Evolutionary conservation across 331 rosid species (phyloP).

Genomic region (Pyracantha coccinea): DNA sequence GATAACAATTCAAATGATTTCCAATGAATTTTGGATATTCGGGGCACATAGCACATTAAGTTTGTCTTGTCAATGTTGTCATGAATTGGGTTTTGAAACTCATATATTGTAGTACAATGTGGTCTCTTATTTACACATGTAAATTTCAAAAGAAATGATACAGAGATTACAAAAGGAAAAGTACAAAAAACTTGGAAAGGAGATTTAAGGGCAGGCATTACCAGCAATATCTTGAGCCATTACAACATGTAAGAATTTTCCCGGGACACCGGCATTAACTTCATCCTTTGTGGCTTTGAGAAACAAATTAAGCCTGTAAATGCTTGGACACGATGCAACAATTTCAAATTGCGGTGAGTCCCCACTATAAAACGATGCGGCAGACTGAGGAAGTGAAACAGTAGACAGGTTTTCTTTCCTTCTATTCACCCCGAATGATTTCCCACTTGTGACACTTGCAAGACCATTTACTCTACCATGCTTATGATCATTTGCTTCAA

Average conservation of each 20-base stretch:
- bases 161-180: not conserved
- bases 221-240: conserved; percentile 58
- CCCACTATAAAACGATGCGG: conserved; percentile 66
- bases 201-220: conserved; percentile 17
- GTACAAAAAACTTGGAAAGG: not conserved
- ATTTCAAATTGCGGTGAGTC: conserved; percentile 57
- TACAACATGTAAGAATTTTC: conserved; percentile 65
- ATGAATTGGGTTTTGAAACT: not conserved
- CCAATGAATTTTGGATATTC: not conserved
- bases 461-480: conserved; percentile 8
- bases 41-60: not conserved
- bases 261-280: conserved; percentile 70
- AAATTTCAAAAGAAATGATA: not conserved
- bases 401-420: conserved; percentile 37
- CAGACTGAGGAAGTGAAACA: conserved; percentile 59
- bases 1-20: not conserved
- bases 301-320: conserved; percentile 47
- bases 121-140: not conserved
- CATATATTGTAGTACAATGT: not conserved
- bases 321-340: conserved; percentile 56
- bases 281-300: conserved; percentile 61
- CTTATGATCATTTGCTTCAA: conserved; percentile 18
- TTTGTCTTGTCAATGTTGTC: not conserved
- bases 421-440: conserved; percentile 32
- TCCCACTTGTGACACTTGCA: conserved; percentile 23